Base-by-base conservation (phyloP, 2,329 filamentous ascomycete species). In the Fusarium subtropicale region DNA sequence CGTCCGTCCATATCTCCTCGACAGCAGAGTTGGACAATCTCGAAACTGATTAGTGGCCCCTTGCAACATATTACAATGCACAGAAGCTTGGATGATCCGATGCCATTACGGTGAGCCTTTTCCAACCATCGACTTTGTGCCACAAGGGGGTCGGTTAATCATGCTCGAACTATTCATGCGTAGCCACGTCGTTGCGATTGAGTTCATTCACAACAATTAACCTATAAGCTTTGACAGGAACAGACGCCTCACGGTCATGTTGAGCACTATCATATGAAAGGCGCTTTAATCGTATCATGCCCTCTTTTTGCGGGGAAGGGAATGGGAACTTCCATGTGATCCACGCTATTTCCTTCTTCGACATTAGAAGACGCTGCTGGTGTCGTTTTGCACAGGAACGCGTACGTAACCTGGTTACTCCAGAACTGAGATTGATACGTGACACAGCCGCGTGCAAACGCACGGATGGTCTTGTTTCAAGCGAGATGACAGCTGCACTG, bases 81-180 rank as follows among this genome's bases (percentile, higher is more conserved):
- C 58, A 22, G 56, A 38, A 16, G 58, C 52, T 20, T 58, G 51
- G 8, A 70, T 59, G 59, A 54, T 71, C 55, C 72, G 54, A 66
- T 45, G 36, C 26, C 30, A 38, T 38, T 57, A 24, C 55, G 47
- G 47, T 42, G 55, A 53, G 28, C 20, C 34, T 12, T 52, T 18
- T 31, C 50, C 62, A 36, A 22, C 47, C 46, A 42, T 51, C n/a
- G 41, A 16, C 41, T 44, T 26, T 31, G 53, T 65, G 46, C 18
- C 54, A 65, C 60, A 30, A 42, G 15, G 31, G 42, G 16, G 54
- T 39, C 31, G 38, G 60, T 34, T 48, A n/a, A 48, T 47, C 60
- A 47, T 28, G n/a, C 46, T 48, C 60, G 53, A 50, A 30, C 53
- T 50, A 24, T 50, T 38, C 24, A 60, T 31, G 28, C 36, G 42